Conservation (phyloP, 106 monocot genomes). For the Ottelia alismoides region DNA sequence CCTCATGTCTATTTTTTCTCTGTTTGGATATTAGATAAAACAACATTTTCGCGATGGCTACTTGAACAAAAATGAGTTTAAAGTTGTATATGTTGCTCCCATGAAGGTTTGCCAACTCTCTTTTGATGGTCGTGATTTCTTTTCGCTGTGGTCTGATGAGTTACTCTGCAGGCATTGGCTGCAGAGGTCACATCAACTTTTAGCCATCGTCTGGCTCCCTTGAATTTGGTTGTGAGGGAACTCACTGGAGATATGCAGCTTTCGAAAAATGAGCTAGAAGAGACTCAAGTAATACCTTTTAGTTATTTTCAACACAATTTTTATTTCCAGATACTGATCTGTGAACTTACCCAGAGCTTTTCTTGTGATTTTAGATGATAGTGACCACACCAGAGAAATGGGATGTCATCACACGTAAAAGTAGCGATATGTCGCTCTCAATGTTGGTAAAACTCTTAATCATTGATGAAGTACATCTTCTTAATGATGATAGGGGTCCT, state of each 20-base stretch:
- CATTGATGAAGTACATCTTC: slow-evolving; percentile 90
- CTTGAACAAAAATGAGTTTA: slow-evolving; percentile 85
- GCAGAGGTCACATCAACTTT: slow-evolving; percentile 89
- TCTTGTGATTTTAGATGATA: slow-evolving; percentile 61
- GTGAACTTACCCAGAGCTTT: neutral
- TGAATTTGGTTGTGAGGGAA: slow-evolving; percentile 77
- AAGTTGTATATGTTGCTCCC: slow-evolving; percentile 95
- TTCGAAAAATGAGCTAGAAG: slow-evolving; percentile 76
- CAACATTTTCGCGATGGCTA: slow-evolving; percentile 79
- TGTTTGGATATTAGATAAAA: no score
- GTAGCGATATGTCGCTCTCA: slow-evolving; percentile 95
- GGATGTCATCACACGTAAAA: slow-evolving; percentile 98
- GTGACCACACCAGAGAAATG: slow-evolving; percentile 97
- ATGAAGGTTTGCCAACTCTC: slow-evolving; percentile 48
- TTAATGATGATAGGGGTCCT: slow-evolving; percentile 96
- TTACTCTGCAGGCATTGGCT: slow-evolving; percentile 61
- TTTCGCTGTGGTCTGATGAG: neutral
- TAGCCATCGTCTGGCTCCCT: slow-evolving; percentile 58
- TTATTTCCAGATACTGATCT: neutral
- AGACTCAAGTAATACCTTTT: slow-evolving; percentile 43
- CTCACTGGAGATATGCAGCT: slow-evolving; percentile 98
- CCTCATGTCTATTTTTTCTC: no score
- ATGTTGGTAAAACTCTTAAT: slow-evolving; percentile 92
- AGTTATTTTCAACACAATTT: neutral
- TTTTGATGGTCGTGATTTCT: neutral